phyloP scores from a whole-genome alignment of 768 basidiomycete species.

The Leccinum obscurum region DNA sequence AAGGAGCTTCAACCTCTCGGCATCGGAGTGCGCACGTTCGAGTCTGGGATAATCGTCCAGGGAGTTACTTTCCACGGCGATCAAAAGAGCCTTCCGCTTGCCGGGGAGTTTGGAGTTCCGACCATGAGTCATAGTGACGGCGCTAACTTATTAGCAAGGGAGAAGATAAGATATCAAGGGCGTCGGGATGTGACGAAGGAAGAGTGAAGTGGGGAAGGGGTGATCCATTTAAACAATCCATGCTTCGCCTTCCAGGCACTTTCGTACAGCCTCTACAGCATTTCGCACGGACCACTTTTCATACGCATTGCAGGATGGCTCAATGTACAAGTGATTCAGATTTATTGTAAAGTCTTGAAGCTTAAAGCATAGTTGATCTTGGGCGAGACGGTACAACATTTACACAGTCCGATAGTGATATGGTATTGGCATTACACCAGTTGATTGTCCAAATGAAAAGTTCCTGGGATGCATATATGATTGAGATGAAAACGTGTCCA shows the following conservation, averaged over 20 bases:
- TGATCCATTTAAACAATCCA: not conserved
- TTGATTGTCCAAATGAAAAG: constrained; percentile 9
- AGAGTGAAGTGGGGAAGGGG: not conserved
- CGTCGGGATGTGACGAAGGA: not conserved
- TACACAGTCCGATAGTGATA: not conserved
- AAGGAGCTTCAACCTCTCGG: constrained; percentile 13
- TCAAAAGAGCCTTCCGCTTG: constrained; percentile 23
- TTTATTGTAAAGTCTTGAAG: not conserved
- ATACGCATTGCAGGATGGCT: not conserved
- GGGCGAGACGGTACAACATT: not conserved
- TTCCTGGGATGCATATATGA: not conserved
- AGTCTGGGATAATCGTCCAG: constrained; percentile 3
- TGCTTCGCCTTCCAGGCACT: not conserved
- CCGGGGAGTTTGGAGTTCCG: not conserved
- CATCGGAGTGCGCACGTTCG: constrained; percentile 17
- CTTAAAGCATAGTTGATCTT: not conserved
- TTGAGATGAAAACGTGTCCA: constrained; percentile 8
- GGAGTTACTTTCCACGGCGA: constrained; percentile 18
- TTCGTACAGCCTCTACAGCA: constrained; percentile 16
- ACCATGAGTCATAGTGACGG: constrained; percentile 9
- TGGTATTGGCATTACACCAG: constrained; percentile 3
- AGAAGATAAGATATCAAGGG: constrained; percentile 16
- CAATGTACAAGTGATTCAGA: not conserved
- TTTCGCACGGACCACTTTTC: not conserved
- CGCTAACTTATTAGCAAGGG: not conserved